Evolutionary conservation across 345 rosid genomes (phyloP), one percentile per base, ranked within the genome.

Genomic region (Arabis alpina): DNA sequence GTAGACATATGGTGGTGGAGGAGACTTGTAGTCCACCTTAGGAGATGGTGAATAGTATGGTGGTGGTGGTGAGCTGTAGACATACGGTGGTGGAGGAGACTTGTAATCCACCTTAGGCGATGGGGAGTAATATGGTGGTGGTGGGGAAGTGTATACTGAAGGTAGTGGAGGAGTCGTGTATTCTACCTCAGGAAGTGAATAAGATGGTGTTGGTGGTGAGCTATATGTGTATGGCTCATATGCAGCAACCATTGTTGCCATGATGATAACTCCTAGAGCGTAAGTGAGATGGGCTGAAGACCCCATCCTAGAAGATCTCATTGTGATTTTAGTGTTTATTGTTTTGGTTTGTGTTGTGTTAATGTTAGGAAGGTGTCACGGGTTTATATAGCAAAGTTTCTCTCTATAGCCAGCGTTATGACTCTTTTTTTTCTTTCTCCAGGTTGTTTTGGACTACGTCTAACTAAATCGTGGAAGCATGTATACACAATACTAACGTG

Each of bases 391-490:
- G 24, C 24, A 14, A 52, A 40, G 16, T 3, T 49, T 49, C 3
- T 15, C 3, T 24, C 58, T 7, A 12, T 12, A 23, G 32, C 41
- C 12, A 54, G 14, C 41, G 8, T 8, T 36, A 13, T 11, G 13
- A 54, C 13, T 28, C 39, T 7, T 36, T 36, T 1, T 28, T 13
- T 12, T 4, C 2, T 32, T 7, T 32, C 36, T 32, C 41, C 41
- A 4, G 32, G 1, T 27, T 27, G 3, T 37, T 64, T 9, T 49
- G 36, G 52, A 13, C 48, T 36, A 6, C 8, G 0, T 34, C 45
- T 34, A 64, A 23, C 23, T 0, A 13, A 39, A 37, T 64, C 70
- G 59, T 66, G 61, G 60, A 54, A 54, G 43, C 71, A 66, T 54
- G 61, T 54, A 8, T 15, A 25, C 16, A 51, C 14, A 25, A 23